Base-by-base conservation (phyloP, 768 basidiomycete species). In the Xerocomus brunneocitrinus region DNA sequence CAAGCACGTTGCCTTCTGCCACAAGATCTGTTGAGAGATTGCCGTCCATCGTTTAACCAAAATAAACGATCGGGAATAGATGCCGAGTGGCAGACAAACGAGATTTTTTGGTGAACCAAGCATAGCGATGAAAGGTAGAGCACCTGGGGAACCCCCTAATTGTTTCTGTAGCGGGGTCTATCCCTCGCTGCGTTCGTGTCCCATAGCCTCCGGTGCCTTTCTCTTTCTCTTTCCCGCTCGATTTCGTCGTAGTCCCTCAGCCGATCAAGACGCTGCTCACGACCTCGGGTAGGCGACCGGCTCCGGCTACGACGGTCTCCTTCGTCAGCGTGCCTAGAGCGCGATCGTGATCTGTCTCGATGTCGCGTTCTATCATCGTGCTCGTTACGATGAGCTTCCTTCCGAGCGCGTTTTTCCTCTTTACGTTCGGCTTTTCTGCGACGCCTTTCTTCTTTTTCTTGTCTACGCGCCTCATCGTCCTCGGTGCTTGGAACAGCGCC, bases 341-440 rank as follows among this genome's bases (percentile, higher is more conserved):
- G 71, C 12, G 75, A 75, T 36, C 70, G 73, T 35, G 70, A 65
- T 35, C 64, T 69, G 25, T 63, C 58, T 50, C 66, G 61, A 48
- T 52, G 54, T 50, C 56, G 63, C 44, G 58, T 31, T 44, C 63
- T 56, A 35, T 53, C 62, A 45, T 71, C 69, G 43, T 59, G 57
- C 28, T 64, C 69, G n/a, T 58, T 72, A 34, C 67, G 71, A 57
- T 66, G 72, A 59, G 74, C 72, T 60, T 82, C 81, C 64, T 81
- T 85, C 54, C 72, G 75, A 5, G 73, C 75, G n/a, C 77, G 73
- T 60, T 78, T 83, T 67, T 80, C 80, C 61, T 81, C 84, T 64
- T 80, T 87, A 51, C 75, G 73, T 51, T 79, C 79, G 14, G 73
- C 77, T 60, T 79, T 86, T 54, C 71, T 73, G 49, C 73, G 70